Evolutionary conservation across 345 rosid species (phyloP).

Genomic region (Microthlaspi erraticum): DNA sequence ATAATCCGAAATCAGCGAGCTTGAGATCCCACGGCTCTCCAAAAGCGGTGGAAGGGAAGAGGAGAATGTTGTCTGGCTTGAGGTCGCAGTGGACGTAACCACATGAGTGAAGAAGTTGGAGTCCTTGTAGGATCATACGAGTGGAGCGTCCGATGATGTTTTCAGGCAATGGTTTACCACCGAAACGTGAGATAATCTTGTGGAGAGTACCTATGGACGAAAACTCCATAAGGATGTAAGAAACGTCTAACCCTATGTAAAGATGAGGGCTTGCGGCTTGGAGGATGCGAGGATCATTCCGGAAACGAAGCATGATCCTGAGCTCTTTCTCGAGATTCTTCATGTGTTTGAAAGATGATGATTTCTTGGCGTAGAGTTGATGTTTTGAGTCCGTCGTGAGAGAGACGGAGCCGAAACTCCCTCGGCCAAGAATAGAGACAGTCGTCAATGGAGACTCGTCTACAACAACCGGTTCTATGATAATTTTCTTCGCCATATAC

Average conservation of each 20-base stretch:
- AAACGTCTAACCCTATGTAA: background rate
- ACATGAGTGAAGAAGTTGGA: slow-evolving; percentile 15
- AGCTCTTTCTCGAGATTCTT: background rate
- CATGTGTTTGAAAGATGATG: background rate
- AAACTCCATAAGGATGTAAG: slow-evolving; percentile 17
- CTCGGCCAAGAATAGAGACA: slow-evolving; percentile 15
- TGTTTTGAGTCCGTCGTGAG: background rate
- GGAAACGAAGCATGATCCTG: slow-evolving; percentile 14
- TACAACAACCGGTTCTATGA: background rate
- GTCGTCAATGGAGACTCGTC: background rate
- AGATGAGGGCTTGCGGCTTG: background rate
- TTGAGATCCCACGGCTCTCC: slow-evolving; percentile 29
- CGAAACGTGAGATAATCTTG: slow-evolving; percentile 1
- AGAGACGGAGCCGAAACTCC: slow-evolving; percentile 8
- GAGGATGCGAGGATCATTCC: slow-evolving; percentile 17
- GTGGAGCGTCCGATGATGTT: background rate
- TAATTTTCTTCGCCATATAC: background rate
- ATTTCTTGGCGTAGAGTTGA: background rate
- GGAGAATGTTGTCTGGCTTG: slow-evolving; percentile 25
- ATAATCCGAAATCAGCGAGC: slow-evolving; percentile 25
- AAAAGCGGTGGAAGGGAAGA: slow-evolving; percentile 6
- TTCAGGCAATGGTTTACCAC: slow-evolving; percentile 12
- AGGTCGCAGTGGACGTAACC: slow-evolving; percentile 28
- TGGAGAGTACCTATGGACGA: slow-evolving; percentile 20
- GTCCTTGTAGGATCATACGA: slow-evolving; percentile 31